Evolutionary conservation across 768 basidiomycete genomes (phyloP).

Genomic region (Daedaleopsis sinensis): DNA sequence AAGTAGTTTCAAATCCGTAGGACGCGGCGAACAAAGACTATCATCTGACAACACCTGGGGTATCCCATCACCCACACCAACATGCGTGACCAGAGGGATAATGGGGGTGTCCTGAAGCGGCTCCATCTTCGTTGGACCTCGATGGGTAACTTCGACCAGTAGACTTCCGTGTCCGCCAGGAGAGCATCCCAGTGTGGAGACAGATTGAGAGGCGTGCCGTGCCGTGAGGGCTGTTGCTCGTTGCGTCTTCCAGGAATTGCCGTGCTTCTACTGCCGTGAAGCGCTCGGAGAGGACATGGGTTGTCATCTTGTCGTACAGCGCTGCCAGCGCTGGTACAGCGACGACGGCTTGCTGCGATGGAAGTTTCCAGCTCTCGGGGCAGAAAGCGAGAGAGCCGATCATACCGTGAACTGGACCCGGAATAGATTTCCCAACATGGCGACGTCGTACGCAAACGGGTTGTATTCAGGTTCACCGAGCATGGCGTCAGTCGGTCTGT

Average conservation of each 20-base stretch:
- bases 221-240: not conserved
- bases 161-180: not conserved
- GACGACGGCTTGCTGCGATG: not conserved
- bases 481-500: not conserved
- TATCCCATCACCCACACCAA: no score
- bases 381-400: not conserved
- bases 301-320: constrained; percentile 7
- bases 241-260: not conserved
- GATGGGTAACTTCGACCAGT: not conserved
- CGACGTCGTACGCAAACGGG: constrained; percentile 8
- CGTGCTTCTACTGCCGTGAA: constrained; percentile 6
- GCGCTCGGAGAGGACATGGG: not conserved
- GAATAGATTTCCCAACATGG: constrained; percentile 3
- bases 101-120: no score
- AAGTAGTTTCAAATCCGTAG: no score
- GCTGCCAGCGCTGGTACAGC: not conserved
- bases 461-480: not conserved
- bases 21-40: no score
- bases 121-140: not conserved
- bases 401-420: constrained; percentile 2
- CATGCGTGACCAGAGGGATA: no score
- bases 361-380: not conserved
- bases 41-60: no score
- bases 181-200: not conserved
- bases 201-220: not conserved